A percentile compares a stretch with the other conserved stretches of the same genome.
phyloP scores from a whole-genome alignment of 2,329 filamentous ascomycete genomes.

The Fusarium hainanense region DNA sequence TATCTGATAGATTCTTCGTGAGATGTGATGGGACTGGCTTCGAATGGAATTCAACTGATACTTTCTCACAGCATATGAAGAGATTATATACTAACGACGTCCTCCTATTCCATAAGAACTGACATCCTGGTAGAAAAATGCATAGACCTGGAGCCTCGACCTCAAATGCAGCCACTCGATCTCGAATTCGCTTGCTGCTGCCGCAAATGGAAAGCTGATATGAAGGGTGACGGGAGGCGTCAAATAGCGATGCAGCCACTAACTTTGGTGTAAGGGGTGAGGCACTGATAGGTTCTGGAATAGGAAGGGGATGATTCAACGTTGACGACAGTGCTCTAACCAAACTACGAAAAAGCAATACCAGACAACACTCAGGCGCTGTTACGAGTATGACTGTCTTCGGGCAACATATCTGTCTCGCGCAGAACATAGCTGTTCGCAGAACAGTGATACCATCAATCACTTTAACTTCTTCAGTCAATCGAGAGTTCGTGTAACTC shows the following conservation, averaged over 20 bases:
- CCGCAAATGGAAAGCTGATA: slow-evolving; percentile 13
- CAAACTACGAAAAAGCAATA: fast-evolving
- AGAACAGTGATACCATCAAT: neutral
- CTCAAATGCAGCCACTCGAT: neutral
- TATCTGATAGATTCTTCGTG: neutral
- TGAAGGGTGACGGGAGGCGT: neutral
- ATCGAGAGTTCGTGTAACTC: neutral
- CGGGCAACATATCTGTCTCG: neutral
- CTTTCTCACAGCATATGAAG: neutral
- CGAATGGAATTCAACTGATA: neutral
- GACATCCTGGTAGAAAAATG: neutral
- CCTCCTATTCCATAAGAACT: neutral
- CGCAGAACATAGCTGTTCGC: neutral
- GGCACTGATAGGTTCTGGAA: slow-evolving; percentile 2
- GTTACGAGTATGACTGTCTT: neutral
- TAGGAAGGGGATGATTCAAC: neutral
- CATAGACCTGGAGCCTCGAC: neutral
- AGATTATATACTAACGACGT: neutral
- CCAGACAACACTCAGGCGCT: neutral
- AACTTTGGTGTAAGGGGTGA: slow-evolving; percentile 4
- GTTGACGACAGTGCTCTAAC: slow-evolving; percentile 7
- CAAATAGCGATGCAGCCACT: slow-evolving; percentile 14
- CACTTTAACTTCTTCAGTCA: too few relatives aligned
- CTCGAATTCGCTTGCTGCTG: slow-evolving; percentile 5
- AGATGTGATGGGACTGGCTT: neutral